Evolutionary conservation across 345 rosid species (phyloP), one percentile per base, ranked within the genome.

Genomic region (Mallotus nudiflorus): DNA sequence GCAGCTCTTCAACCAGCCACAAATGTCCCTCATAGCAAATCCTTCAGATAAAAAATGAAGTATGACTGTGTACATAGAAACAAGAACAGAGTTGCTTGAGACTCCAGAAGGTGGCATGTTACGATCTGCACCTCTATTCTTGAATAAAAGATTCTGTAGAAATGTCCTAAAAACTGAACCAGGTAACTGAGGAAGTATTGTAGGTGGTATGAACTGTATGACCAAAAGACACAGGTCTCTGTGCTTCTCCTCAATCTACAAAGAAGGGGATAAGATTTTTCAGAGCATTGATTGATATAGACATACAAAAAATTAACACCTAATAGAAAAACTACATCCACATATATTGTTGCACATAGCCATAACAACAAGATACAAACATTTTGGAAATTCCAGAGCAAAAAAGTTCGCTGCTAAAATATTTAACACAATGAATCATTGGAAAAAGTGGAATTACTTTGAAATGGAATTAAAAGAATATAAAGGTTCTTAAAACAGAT

Each of bases 41-140:
- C 97, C 97, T 85, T 95, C 99, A 13, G 99, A 95, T 73, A 95
- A 63, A 81, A 95, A 92, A 73, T 92, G 97, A 56, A 95, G 99
- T 70, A 90, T 79, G 56, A 87, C 92, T 0, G 97, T 77, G 70
- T 89, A 92, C 68, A 95, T 71, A 67, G 97, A 92, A 72, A 95
- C 90, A 70, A 95, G 92, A 85, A 87, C 89, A 33, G 99, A 90
- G 76, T 88, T 90, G 68, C 87, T 88, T 65, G 96, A 86, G 59
- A 91, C 84, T 78, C 96, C 96, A 62, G 89, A 86, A 72, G 93
- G 92, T 69, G 92, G 87, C 73, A 85, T 58, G 75, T 75, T 89
- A 59, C 92, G 89, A 77, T 91, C 96, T 71, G 93, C 90, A 63
- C 97, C 99, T 66, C 96, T 82, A 74, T 89, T 91, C 82, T 90